phyloP scores from a whole-genome alignment of 495 filamentous ascomycete species.

The Talaromyces thailandensis region DNA sequence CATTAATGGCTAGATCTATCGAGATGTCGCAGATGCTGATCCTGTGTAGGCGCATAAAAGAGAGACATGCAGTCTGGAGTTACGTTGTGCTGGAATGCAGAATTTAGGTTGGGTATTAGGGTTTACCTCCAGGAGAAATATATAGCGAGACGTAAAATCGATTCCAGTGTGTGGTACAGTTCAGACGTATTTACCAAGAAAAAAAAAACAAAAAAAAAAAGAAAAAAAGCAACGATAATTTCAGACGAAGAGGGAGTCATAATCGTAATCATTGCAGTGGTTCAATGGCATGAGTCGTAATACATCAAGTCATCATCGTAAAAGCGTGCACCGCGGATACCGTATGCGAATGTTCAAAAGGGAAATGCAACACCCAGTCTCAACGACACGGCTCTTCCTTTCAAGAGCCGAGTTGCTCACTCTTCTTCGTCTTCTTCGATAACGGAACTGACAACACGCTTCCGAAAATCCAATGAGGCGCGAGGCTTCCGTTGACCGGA shows the following conservation, averaged over 20 bases:
- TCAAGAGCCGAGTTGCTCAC: not conserved
- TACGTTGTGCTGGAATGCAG: too few relatives aligned
- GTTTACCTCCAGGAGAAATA: not conserved
- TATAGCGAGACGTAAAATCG: not conserved
- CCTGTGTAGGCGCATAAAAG: too few relatives aligned
- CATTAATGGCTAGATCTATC: too few relatives aligned
- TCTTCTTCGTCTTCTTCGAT: constrained; percentile 3
- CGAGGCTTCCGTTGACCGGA: not conserved
- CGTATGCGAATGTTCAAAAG: not conserved
- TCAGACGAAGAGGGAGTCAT: not conserved
- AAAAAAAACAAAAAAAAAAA: too few relatives aligned
- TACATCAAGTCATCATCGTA: not conserved
- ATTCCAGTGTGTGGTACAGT: too few relatives aligned
- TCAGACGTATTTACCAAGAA: too few relatives aligned
- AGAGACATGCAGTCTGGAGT: too few relatives aligned
- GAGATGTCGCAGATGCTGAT: too few relatives aligned
- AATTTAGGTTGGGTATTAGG: too few relatives aligned
- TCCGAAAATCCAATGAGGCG: not conserved
- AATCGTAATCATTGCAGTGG: not conserved
- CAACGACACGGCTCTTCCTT: not conserved
- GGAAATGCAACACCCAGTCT: not conserved
- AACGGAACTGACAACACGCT: not conserved
- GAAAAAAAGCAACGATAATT: not conserved
- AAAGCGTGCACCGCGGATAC: not conserved
- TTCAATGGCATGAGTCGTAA: not conserved